Evolutionary conservation across 805 yeast genomes (phyloP).

Genomic region (Metschnikowia picachoensis): DNA sequence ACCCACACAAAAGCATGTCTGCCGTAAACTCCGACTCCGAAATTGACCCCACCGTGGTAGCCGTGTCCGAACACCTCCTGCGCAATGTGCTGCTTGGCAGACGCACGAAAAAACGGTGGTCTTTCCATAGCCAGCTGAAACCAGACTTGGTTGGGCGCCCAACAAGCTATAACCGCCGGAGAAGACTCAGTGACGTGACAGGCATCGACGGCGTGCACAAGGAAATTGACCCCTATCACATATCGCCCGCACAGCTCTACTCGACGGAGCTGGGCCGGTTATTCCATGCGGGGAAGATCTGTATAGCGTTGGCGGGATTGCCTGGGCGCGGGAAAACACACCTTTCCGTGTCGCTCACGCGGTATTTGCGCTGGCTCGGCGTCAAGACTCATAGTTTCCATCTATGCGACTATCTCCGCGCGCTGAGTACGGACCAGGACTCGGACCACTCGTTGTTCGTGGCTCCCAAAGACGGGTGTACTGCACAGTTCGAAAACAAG

Average conservation of each 20-base stretch:
- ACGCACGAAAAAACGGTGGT: slow-evolving; percentile 41
- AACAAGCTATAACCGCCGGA: slow-evolving; percentile 21
- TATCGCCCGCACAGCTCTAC: slow-evolving; percentile 89
- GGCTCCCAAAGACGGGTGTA: slow-evolving; percentile 18
- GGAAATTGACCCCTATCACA: slow-evolving; percentile 54
- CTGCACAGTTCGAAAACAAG: slow-evolving; percentile 44
- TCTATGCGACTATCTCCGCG: slow-evolving; percentile 84
- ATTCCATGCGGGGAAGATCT: slow-evolving; percentile 92
- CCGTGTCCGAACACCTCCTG: slow-evolving; percentile 33
- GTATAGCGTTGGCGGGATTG: slow-evolving; percentile 83
- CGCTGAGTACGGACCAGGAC: slow-evolving; percentile 39
- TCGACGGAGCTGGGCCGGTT: slow-evolving; percentile 89
- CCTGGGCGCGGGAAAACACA: slow-evolving; percentile 97
- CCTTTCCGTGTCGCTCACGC: slow-evolving; percentile 82
- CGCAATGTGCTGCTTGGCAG: slow-evolving; percentile 27
- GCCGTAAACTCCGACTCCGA: slow-evolving; percentile 30
- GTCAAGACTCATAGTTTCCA: slow-evolving; percentile 77
- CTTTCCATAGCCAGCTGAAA: slow-evolving; percentile 35
- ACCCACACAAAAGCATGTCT: slow-evolving; percentile 15
- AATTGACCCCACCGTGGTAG: slow-evolving; percentile 29
- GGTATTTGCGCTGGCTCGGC: slow-evolving; percentile 94
- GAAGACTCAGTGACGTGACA: slow-evolving; percentile 40
- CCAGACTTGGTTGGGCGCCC: slow-evolving; percentile 38
- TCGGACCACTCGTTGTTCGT: slow-evolving; percentile 68
- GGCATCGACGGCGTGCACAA: slow-evolving; percentile 62